Evolutionary conservation across 1,284 basidiomycete genomes (phyloP).

Genomic region (Trametes hirsuta): DNA sequence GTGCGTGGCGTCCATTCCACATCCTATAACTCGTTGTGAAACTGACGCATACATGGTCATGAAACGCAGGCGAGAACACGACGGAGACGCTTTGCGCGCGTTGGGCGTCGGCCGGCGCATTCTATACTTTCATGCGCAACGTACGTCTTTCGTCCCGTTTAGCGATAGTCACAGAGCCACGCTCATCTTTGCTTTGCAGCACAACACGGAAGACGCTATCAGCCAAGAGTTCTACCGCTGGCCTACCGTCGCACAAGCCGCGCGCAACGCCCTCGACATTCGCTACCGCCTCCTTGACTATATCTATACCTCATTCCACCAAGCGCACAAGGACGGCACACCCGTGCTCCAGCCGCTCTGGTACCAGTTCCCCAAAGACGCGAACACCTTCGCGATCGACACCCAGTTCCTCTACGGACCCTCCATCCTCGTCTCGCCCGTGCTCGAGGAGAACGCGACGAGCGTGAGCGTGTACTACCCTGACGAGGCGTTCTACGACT

Average conservation of each 20-base stretch:
- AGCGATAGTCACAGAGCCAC: not conserved
- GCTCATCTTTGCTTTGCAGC: slow-evolving; percentile 39
- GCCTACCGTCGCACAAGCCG: slow-evolving; percentile 59
- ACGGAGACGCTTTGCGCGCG: slow-evolving; percentile 67
- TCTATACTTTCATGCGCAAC: slow-evolving; percentile 77
- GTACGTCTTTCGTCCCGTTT: slow-evolving; percentile 38
- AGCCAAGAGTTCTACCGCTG: slow-evolving; percentile 74
- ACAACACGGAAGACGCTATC: slow-evolving; percentile 56
- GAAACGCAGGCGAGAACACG: slow-evolving; percentile 39
- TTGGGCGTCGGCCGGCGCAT: slow-evolving; percentile 71
- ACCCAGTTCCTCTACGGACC: slow-evolving; percentile 72
- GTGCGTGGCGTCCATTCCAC: slow-evolving; percentile 43
- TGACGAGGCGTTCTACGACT: slow-evolving; percentile 68
- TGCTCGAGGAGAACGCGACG: slow-evolving; percentile 63
- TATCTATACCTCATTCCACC: slow-evolving; percentile 71
- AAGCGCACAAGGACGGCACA: slow-evolving; percentile 59
- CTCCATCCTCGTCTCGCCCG: slow-evolving; percentile 69
- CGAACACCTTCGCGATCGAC: slow-evolving; percentile 59
- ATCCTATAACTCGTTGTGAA: too few species aligned
- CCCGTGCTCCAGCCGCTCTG: slow-evolving; percentile 65
- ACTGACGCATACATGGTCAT: not conserved
- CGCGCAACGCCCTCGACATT: slow-evolving; percentile 61
- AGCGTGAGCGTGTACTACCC: slow-evolving; percentile 66
- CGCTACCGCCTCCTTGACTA: slow-evolving; percentile 74
- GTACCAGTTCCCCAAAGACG: slow-evolving; percentile 68